phyloP scores from a whole-genome alignment of 306 rosid genomes.

The Hippophae gyantsensis region DNA sequence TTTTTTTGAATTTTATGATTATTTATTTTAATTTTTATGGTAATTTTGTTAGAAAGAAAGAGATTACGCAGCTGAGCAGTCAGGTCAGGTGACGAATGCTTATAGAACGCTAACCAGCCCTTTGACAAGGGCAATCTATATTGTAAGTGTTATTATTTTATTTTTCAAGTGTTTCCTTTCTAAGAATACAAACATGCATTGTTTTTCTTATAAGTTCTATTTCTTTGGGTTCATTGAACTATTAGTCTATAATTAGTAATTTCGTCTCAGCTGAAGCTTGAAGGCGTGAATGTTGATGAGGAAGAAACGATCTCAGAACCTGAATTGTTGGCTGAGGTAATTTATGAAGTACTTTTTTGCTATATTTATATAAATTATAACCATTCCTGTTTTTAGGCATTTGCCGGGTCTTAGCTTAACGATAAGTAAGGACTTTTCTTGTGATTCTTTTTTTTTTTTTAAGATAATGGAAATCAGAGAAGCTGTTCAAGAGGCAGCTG shows the following conservation, averaged over 20 bases:
- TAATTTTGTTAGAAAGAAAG: slow-evolving; percentile 54
- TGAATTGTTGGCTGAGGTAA: slow-evolving; percentile 74
- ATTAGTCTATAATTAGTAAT: slow-evolving; percentile 7
- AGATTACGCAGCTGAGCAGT: slow-evolving; percentile 84
- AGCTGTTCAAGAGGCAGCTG: slow-evolving; percentile 78
- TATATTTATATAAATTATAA: not conserved
- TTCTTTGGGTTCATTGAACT: not conserved
- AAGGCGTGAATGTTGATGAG: slow-evolving; percentile 70
- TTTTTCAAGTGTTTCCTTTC: not conserved
- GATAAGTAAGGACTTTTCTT: not conserved
- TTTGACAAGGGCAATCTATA: slow-evolving; percentile 66
- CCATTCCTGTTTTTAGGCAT: not conserved
- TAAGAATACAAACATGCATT: not conserved
- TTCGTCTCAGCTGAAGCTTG: slow-evolving; percentile 54
- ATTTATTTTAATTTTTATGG: slow-evolving; percentile 9
- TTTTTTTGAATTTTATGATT: not conserved
- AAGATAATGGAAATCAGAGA: slow-evolving; percentile 92
- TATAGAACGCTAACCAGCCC: slow-evolving; percentile 68
- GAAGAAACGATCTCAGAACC: slow-evolving; percentile 76
- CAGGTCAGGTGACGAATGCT: slow-evolving; percentile 87
- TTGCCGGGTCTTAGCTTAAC: no score
- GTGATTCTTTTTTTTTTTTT: not conserved
- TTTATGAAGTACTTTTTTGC: slow-evolving; percentile 7
- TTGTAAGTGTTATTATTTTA: slow-evolving; percentile 37
- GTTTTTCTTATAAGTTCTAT: not conserved